Evolutionary conservation across 2,329 filamentous ascomycete genomes (phyloP), one percentile per base, ranked within the genome.

Genomic region (Cytospora mali): DNA sequence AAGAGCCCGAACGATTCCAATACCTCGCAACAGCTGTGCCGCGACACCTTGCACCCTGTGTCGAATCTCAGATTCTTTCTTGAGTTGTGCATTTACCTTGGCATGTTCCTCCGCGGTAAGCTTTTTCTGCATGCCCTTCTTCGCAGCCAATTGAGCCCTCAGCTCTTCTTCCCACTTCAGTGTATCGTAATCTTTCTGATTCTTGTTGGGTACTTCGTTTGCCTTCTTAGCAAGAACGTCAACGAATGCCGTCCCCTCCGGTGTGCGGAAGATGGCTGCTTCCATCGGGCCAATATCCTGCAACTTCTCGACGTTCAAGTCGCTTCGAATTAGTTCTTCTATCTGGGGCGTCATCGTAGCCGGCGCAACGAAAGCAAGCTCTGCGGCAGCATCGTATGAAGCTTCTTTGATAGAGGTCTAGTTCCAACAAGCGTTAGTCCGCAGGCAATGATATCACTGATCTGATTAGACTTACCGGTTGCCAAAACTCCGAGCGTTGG

Each of bases 121-220:
- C 76, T 97, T 99, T 79, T 93, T 94, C 69, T 92, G 87, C 64
- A 91, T 86, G 1, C 94, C 94, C 75, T 94, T 97, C 80, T 98
- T 99, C 72, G 91, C 84, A n/a, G 93, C 93, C 48, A 99, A 77
- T 70, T 97, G 92, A 46, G 87, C 84, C 62, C 93, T 84, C 9
- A 99, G 82, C 67, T 99, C 95, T 73, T 94, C 90, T 75, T 99
- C 95, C 95, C 96, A 99, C 75, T 97, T 97, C 48, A 97, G 77
- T 1, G 92, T 96, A 69, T 99, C 92, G 70, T 97, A 97, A 73
- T 98, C 95, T 74, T 96, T 97, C 55, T 87, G 89, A 70, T 92
- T 97, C 77, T 97, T 98, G 76, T 93, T 89, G 3, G 92, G 87
- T 2, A 89, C 78, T 42, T 82, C 79, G 65, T 85, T 85, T 63